These are phyloP conservation scores for Bjerkandera adusta DNA, from an alignment of 1,284 basidiomycete genomes.

Conservation along the genomic window DNA sequence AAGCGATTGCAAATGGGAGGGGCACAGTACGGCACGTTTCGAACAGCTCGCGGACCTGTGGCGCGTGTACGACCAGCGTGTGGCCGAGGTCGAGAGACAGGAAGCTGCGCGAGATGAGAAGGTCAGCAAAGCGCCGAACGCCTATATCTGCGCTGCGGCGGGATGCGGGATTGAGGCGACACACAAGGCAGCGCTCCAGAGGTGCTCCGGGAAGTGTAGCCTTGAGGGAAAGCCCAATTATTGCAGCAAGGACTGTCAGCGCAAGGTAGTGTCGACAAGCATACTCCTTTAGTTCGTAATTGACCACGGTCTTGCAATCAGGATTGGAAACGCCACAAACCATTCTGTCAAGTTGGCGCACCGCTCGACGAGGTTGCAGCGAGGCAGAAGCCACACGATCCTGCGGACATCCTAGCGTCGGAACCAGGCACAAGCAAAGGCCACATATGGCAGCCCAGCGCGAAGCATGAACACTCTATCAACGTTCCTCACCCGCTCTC, in stretches of 20 bases:
- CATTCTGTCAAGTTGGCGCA: conserved; percentile 2
- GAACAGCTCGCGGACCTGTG: conserved; percentile 12
- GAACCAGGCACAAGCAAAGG: too few species aligned
- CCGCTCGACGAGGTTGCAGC: conserved; percentile 1
- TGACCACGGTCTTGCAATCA: neutral
- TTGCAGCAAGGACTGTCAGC: conserved; percentile 22
- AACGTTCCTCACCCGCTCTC: too few species aligned
- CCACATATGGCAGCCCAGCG: too few species aligned
- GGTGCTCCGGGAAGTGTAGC: conserved; percentile 16
- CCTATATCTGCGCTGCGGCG: conserved; percentile 15
- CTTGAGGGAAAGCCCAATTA: conserved; percentile 16
- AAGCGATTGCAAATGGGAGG: neutral
- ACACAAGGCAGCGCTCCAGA: conserved; percentile 14
- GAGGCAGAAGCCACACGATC: too few species aligned
- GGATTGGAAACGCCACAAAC: conserved; percentile 7
- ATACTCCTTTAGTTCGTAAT: too few species aligned
- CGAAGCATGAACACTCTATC: too few species aligned
- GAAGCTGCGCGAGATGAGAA: conserved; percentile 4
- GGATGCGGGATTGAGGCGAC: conserved; percentile 19
- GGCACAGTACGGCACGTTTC: conserved; percentile 3
- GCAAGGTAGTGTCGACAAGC: conserved; percentile 5
- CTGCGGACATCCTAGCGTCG: too few species aligned
- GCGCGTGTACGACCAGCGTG: conserved; percentile 13
- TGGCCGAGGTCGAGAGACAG: conserved; percentile 5
- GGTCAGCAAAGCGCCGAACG: conserved; percentile 5